Evolutionary conservation across 2,329 filamentous ascomycete genomes (phyloP), one percentile per base, ranked within the genome.

Genomic region (Parascedosporium putredinis): DNA sequence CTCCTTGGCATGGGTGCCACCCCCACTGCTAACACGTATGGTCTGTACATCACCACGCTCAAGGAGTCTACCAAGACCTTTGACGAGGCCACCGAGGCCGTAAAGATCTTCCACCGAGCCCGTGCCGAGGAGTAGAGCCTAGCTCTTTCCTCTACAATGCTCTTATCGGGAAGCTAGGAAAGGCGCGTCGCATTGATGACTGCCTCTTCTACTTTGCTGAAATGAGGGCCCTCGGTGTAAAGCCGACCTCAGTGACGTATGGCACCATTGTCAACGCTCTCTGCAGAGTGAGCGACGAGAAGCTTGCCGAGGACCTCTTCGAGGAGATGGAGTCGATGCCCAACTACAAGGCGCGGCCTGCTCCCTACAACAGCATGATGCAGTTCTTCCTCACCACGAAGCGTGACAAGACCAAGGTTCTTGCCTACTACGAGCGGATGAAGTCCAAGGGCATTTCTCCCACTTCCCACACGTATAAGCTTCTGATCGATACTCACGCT

Each of bases 361-460:
- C 93, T 22, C 93, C 93, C 1, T 98, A 98, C 76, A 96, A 98
- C 74, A 95, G 88, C 68, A 86, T 98, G 83, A 98, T 98, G 81
- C 93, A 98, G 65, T 97, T 95, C 72, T 98, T 97, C 79, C 75
- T 97, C 57, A 95, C 88, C 51, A 97, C 91, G 50, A 97, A 97
- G 79, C 88, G 89, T 49, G 91, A 98, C 66, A 91, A 93, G 70
- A 72, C 76, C 65, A 97, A 97, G 79, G 91, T 96, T 4, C 76
- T 98, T 22, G 77, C 83, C 27, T 98, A 97, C 75, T 97, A 95
- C 63, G 84, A 95, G 67, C 87, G 91, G 54, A 97, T 98, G 93
- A 81, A 84, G 64, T 76, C 80, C 20, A 87, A 84, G 70, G 81
- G 83, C 51, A 98, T 98, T 62, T 74, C 86, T 53, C 91, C 93